Evolutionary conservation across 352 stramenopile genomes (phyloP), one percentile per base, ranked within the genome.

Genomic region (Phytophthora pistaciae): DNA sequence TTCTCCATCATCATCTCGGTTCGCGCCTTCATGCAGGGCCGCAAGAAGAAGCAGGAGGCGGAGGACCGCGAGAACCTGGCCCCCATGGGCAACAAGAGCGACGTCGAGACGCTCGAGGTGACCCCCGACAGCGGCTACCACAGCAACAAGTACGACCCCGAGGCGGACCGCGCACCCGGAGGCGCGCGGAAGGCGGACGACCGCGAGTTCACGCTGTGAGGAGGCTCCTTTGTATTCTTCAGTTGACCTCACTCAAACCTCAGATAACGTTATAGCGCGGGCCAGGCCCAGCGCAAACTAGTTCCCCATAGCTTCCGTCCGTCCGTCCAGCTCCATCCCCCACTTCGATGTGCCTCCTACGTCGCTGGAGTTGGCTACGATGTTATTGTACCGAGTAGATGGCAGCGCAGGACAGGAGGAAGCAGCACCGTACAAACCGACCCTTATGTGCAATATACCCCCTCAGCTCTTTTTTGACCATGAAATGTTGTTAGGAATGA

Each of bases 1-100:
- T 83, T 89, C 63, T 89, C 81, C 29, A 89, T 89, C 55, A 75
- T 77, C 38, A 78, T 87, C 56, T 89, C 81, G 0, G 68, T 89
- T 27, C 79, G 80, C 31, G 81, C 76, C 5, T 87, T 85, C 59
- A 38, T 83, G 16, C 77, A 80, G 13, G 70, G 75, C 7, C 76
- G 81, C 18, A 77, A 87, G 52, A 82, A 75, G 60, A 82, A 82
- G 50, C 56, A 69, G n/a, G 44, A 66, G 11, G 64, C 56, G 1
- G 52, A 73, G 6, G 27, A 60, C 46, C 38, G 50, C 3, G 63
- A 71, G 42, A 75, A 66, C 8, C 10, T 77, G 53, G 59, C 55
- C 6, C 53, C 58, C 13, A 60, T 64, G 50, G 54, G 58, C 20
- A 36, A 20, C 33, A 78, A 79, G 60, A 79, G 67, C 49, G 71